Evolutionary conservation across 2,329 filamentous ascomycete genomes (phyloP).

Genomic region (Neofusicoccum umdonicola): DNA sequence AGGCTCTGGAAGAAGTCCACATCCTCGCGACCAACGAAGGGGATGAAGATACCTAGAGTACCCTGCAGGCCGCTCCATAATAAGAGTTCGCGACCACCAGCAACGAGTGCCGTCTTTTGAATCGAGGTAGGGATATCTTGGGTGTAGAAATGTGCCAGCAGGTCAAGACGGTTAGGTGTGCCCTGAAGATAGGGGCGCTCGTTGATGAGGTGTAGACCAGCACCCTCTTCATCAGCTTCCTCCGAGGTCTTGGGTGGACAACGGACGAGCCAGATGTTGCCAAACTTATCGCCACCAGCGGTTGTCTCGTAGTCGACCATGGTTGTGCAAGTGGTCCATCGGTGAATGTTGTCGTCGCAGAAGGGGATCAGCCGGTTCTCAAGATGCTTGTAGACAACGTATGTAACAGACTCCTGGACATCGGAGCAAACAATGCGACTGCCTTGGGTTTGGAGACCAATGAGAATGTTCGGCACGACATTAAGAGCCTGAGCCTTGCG

Average conservation of each 20-base stretch:
- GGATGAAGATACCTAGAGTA: conserved; percentile 88
- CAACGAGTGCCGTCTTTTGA: conserved; percentile 82
- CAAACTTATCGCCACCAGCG: conserved; percentile 95
- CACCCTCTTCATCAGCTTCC: conserved; percentile 87
- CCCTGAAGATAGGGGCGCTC: conserved; percentile 88
- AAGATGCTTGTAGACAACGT: conserved; percentile 87
- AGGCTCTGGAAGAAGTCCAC: conserved; percentile 97
- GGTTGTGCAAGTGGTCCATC: conserved; percentile 85
- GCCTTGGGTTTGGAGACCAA: conserved; percentile 84
- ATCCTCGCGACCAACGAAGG: conserved; percentile 87
- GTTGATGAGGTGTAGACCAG: conserved; percentile 86
- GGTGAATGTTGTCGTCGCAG: conserved; percentile 80
- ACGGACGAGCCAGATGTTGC: conserved; percentile 89
- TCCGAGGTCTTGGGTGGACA: conserved; percentile 82
- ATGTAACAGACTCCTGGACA: conserved; percentile 86
- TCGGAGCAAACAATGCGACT: conserved; percentile 90
- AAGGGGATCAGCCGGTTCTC: conserved; percentile 93
- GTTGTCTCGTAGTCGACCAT: conserved; percentile 98
- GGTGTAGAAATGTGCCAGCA: conserved; percentile 85
- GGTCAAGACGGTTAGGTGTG: conserved; percentile 75
- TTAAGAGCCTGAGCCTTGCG: conserved; percentile 79
- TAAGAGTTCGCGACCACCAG: conserved; percentile 86
- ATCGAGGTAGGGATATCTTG: conserved; percentile 92
- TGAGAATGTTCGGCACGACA: conserved; percentile 77
- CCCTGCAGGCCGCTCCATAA: conserved; percentile 95